Base-by-base conservation (phyloP, 2,329 filamentous ascomycete genomes). In the Aspergillus ustus region DNA sequence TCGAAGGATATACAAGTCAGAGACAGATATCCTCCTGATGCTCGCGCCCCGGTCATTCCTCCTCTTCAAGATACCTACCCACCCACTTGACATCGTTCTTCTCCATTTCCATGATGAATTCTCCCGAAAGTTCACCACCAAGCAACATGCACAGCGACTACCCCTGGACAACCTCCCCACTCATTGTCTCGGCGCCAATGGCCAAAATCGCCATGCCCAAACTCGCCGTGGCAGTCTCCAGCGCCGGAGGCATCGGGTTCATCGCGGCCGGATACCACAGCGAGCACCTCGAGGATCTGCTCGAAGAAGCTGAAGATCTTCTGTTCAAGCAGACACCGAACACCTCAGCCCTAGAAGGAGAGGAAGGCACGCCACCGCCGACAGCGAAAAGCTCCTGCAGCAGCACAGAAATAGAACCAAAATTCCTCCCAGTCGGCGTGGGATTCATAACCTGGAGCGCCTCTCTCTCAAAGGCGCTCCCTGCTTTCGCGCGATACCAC, bases 121-220 rank as follows among this genome's bases (percentile, higher is more conserved):
- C 22, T 2, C 40, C 19, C 44, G 22, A 40, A 5, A 20, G 34
- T 13, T 20, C 29, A 50, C 8, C 22, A 52, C 8, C 22, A 52
- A 52, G 15, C 7, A 31, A 8, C 9, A 45, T 80, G 49, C 74
- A 72, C 49, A 55, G 63, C 20, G 74, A 78, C 64, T 88, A 88
- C 69, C 85, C 87, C 65, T 90, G 87, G 86, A 83, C 80, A 7
- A 74, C 79, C 37, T 67, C 75, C 2, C 87, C 88, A 5, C 74
- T 91, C 19, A 81, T 92, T 34, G 79, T 83, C 50, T 80, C 82
- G 43, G 89, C 88, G 1, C 90, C 90, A 0, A 92, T 92, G 90
- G 84, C 88, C 50, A 80, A 87, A 37, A 86, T 91, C 57, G 79
- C 82, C 67, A 82, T 73, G 70, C 83, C 72, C 63, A 81, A 71